A percentile compares a stretch with the other conserved stretches of the same genome.
Conservation (phyloP, 805 yeast genomes). For the Cyberlindnera galapagoensis region DNA sequence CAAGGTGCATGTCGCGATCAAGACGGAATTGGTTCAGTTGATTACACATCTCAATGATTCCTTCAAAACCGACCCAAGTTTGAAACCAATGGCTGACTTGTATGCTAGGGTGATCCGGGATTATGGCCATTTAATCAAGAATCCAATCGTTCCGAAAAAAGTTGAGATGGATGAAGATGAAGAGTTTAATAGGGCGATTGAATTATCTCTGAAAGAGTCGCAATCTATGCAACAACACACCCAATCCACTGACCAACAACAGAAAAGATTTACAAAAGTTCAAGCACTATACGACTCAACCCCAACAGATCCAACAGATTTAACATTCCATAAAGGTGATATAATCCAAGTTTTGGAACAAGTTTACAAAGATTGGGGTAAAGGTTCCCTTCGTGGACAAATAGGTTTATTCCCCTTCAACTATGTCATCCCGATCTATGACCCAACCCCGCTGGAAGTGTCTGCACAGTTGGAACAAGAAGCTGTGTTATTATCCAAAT, state of each 20-base stretch:
- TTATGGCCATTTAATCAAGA: conserved; percentile 36
- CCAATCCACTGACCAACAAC: conserved; percentile 7
- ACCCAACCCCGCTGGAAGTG: conserved; percentile 56
- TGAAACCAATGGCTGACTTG: conserved; percentile 62
- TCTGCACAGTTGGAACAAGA: no score
- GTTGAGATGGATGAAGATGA: conserved; percentile 62
- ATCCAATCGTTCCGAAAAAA: conserved; percentile 54
- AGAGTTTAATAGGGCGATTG: conserved; percentile 70
- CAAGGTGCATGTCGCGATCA: conserved; percentile 60
- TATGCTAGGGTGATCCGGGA: conserved; percentile 39
- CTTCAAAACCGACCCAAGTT: conserved; percentile 69
- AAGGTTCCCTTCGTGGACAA: conserved; percentile 76
- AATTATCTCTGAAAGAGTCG: conserved; percentile 46
- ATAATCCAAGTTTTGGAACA: conserved; percentile 80
- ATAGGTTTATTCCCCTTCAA: conserved; percentile 90
- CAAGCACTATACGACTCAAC: conserved; percentile 79
- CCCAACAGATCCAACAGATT: conserved; percentile 78
- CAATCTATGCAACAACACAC: conserved; percentile 14
- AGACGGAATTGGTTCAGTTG: conserved; percentile 57
- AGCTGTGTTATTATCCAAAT: conserved; percentile 22
- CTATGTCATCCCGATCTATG: conserved; percentile 75
- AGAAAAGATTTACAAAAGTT: conserved; percentile 51
- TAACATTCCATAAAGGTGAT: conserved; percentile 83
- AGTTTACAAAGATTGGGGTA: conserved; percentile 93
- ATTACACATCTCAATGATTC: conserved; percentile 59